A percentile compares a stretch with the other conserved stretches of the same genome.
These are phyloP conservation scores for Eimeria brunetti DNA, from an alignment of 169 alveolate species.

Conservation along the genomic window DNA sequence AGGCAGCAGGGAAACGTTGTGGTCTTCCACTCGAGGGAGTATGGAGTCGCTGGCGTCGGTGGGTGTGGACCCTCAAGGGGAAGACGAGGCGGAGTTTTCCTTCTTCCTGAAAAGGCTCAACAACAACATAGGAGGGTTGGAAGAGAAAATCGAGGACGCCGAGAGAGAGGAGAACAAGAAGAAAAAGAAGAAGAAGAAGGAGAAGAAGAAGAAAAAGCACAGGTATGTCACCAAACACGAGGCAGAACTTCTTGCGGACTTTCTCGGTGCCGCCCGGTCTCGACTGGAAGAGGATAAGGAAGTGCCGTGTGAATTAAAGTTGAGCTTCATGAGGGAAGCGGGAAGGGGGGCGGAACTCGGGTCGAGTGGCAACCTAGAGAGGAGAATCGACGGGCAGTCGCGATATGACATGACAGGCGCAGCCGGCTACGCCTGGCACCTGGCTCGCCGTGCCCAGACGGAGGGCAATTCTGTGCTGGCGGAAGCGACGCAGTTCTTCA, in stretches of 20 bases:
- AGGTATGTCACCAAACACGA: background rate
- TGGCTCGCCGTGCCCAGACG: constrained; percentile 1
- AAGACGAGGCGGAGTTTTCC: background rate
- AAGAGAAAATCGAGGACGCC: background rate
- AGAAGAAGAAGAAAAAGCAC: background rate
- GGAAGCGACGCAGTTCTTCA: background rate
- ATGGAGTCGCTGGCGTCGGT: background rate
- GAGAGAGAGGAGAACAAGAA: background rate
- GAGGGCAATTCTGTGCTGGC: background rate
- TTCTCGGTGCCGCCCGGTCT: background rate
- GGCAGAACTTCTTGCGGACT: background rate
- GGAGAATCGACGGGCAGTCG: background rate
- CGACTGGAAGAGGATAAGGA: background rate
- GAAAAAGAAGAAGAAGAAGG: background rate
- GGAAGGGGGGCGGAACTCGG: background rate
- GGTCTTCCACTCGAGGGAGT: background rate
- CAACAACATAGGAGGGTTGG: background rate
- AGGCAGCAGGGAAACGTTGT: background rate
- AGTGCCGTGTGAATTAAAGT: background rate
- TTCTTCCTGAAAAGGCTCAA: background rate
- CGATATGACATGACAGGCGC: background rate
- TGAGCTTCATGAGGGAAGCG: background rate
- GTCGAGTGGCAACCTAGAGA: background rate
- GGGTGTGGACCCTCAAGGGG: background rate
- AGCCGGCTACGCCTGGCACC: background rate